Conservation (phyloP, 768 basidiomycete genomes). For the Dioszegia aurantiaca region DNA sequence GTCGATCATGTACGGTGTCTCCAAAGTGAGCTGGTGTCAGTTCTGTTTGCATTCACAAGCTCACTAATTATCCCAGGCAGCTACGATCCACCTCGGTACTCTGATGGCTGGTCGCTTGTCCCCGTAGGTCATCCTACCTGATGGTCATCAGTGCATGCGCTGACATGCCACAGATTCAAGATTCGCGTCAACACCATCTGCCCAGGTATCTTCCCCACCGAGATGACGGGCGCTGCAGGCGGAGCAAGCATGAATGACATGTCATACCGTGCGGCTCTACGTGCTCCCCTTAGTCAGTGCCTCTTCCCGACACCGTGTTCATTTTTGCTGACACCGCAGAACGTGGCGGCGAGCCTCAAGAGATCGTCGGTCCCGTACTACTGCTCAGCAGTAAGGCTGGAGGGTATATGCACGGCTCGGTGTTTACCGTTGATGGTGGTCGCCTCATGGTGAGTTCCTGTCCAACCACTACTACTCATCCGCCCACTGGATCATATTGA, state of each 20-base stretch:
- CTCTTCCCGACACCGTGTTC: neutral
- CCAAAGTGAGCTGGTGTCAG: constrained; percentile 26
- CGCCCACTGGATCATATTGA: neutral
- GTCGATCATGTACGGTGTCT: constrained; percentile 33
- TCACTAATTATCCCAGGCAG: constrained; percentile 29
- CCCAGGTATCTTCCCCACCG: constrained; percentile 50
- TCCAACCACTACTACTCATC: no score
- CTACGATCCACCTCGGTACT: constrained; percentile 33
- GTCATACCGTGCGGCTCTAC: constrained; percentile 23
- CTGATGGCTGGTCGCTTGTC: constrained; percentile 40
- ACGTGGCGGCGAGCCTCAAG: constrained; percentile 44
- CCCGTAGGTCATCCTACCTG: constrained; percentile 23
- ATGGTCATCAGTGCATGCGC: neutral
- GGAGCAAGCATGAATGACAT: constrained; percentile 14
- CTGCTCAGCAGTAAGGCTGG: constrained; percentile 39
- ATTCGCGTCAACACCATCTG: constrained; percentile 51
- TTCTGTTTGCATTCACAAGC: neutral
- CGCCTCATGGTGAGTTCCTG: constrained; percentile 38
- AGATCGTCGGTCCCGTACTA: constrained; percentile 47
- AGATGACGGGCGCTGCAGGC: constrained; percentile 45
- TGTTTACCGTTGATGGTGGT: constrained; percentile 42
- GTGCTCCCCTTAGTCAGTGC: constrained; percentile 26
- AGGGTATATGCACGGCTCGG: constrained; percentile 43
- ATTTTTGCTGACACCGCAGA: constrained; percentile 20
- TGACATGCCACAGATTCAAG: constrained; percentile 31